phyloP scores from a whole-genome alignment of 169 alveolate species.

The Plasmodium falciparum region DNA sequence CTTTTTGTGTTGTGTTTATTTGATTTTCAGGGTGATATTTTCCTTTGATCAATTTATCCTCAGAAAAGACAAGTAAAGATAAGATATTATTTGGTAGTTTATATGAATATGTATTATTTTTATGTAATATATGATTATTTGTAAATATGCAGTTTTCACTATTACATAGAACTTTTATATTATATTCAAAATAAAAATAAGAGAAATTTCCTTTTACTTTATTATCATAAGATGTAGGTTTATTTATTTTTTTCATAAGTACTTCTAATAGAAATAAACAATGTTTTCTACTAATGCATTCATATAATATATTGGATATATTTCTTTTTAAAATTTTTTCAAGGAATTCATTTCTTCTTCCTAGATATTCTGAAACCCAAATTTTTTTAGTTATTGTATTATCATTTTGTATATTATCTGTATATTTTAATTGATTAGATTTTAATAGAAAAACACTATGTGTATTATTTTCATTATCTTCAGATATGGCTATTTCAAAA shows the following conservation, averaged over 20 bases:
- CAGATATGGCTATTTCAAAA: slow-evolving; percentile 60
- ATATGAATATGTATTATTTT: slow-evolving; percentile 56
- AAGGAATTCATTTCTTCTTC: slow-evolving; percentile 53
- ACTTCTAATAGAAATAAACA: slow-evolving; percentile 43
- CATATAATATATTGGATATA: slow-evolving; percentile 49
- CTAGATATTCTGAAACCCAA: slow-evolving; percentile 64
- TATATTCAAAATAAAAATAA: slow-evolving; percentile 48
- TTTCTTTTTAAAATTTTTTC: slow-evolving; percentile 61
- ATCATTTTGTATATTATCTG: background rate
- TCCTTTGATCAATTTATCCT: slow-evolving; percentile 42
- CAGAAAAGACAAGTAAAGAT: slow-evolving; percentile 62
- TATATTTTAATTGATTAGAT: slow-evolving; percentile 24
- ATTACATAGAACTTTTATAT: slow-evolving; percentile 41
- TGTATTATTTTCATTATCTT: slow-evolving; percentile 43
- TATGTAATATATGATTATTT: slow-evolving; percentile 41
- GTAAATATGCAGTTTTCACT: slow-evolving; percentile 67
- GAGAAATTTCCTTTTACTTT: slow-evolving; percentile 19
- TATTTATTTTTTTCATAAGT: slow-evolving; percentile 41
- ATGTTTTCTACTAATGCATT: slow-evolving; percentile 66
- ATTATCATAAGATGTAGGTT: slow-evolving; percentile 48
- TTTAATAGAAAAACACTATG: slow-evolving; percentile 50
- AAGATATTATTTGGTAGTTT: slow-evolving; percentile 34
- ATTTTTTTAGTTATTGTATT: slow-evolving; percentile 16
- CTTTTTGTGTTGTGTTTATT: slow-evolving; percentile 16
- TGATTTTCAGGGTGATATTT: slow-evolving; percentile 17